Evolutionary conservation across 192 early-diverging fungal species (phyloP).

Genomic region (Linnemannia exigua): DNA sequence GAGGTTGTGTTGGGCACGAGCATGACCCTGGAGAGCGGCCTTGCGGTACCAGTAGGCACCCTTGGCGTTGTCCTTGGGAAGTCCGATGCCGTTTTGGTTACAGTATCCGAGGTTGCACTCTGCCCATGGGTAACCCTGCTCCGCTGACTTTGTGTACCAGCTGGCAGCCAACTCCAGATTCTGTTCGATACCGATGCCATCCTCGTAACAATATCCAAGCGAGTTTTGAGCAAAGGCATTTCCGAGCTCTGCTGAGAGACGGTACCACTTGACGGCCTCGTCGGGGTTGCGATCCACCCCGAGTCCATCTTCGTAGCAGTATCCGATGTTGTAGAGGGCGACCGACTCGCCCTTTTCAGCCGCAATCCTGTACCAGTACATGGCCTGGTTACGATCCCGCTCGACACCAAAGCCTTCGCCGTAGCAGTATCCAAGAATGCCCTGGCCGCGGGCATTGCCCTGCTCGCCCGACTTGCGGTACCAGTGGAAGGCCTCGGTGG

Average conservation of each 20-base stretch:
- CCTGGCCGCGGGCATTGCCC: conserved; percentile 68
- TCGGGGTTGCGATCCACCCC: conserved; percentile 65
- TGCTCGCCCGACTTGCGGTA: conserved; percentile 68
- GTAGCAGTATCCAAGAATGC: conserved; percentile 73
- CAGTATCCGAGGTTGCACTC: conserved; percentile 87
- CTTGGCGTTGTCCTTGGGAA: conserved; percentile 58
- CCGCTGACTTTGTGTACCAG: conserved; percentile 67
- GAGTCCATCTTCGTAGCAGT: conserved; percentile 85
- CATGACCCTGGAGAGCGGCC: conserved; percentile 72
- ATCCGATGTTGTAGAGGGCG: conserved; percentile 87
- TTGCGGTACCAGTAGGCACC: conserved; percentile 73
- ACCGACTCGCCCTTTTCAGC: conserved; percentile 80
- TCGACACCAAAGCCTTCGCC: conserved; percentile 71
- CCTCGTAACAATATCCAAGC: conserved; percentile 89
- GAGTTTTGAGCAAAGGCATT: conserved; percentile 90
- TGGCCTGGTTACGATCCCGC: conserved; percentile 62
- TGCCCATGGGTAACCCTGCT: conserved; percentile 68
- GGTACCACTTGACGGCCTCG: conserved; percentile 77
- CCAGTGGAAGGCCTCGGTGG: conserved; percentile 73
- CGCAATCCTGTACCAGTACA: conserved; percentile 73
- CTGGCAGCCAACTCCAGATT: conserved; percentile 65
- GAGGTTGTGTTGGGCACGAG: conserved; percentile 72
- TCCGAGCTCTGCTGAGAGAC: conserved; percentile 74
- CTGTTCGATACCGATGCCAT: conserved; percentile 80
- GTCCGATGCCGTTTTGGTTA: conserved; percentile 74